phyloP scores from a whole-genome alignment of 2,329 filamentous ascomycete species.

The Laburnicola sp. region DNA sequence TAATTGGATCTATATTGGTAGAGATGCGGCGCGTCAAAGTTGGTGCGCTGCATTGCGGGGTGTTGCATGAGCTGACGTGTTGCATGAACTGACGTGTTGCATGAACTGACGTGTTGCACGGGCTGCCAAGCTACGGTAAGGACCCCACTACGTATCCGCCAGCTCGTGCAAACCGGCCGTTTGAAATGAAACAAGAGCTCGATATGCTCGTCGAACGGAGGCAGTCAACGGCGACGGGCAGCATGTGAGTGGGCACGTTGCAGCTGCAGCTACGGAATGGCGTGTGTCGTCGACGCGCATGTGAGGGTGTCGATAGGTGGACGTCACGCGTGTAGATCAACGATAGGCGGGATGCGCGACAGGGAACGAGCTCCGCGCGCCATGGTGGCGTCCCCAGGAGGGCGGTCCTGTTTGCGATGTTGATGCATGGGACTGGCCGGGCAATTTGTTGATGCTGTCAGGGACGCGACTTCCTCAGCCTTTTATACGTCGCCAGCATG shows the following conservation, averaged over 20 bases:
- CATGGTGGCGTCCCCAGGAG: conserved; percentile 23
- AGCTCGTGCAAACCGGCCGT: not conserved
- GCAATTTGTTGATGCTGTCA: conserved; percentile 28
- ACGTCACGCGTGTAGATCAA: conserved; percentile 24
- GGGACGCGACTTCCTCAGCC: conserved; percentile 22
- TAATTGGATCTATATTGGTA: no score
- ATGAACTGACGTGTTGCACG: no score
- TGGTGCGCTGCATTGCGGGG: no score
- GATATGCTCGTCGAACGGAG: no score
- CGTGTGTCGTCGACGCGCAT: conserved; percentile 20
- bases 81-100: no score
- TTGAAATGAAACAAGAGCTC: conserved; percentile 4
- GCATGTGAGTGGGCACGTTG: no score
- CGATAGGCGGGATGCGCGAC: conserved; percentile 31
- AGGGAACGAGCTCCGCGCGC: conserved; percentile 26
- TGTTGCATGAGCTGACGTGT: no score
- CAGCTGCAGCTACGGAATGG: no score
- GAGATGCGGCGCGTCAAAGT: no score
- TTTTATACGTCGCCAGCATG: conserved; percentile 26
- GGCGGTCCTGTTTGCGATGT: conserved; percentile 32
- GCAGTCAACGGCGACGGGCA: no score
- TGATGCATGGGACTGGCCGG: conserved; percentile 13
- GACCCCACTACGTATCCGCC: no score
- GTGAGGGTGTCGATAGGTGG: conserved; percentile 22
- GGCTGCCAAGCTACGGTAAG: no score